These are phyloP conservation scores for Microsporum audouinii DNA, from an alignment of 2,329 filamentous ascomycete genomes.

Conservation along the genomic window DNA sequence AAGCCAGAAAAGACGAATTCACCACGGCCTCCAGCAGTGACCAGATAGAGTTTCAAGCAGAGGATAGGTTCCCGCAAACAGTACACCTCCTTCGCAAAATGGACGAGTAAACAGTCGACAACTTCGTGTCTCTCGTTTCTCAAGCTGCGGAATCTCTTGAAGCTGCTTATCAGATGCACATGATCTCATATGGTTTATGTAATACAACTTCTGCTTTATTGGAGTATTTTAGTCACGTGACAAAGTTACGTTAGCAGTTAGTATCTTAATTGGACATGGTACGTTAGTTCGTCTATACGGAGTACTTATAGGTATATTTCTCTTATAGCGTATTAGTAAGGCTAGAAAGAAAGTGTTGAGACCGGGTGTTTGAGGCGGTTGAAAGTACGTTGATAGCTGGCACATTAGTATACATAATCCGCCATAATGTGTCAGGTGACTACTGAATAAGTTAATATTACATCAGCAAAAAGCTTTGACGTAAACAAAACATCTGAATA, in stretches of 20 bases:
- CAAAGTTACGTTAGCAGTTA: too few relatives aligned
- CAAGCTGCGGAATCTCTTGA: not conserved
- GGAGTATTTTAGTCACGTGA: too few relatives aligned
- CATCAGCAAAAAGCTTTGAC: not conserved
- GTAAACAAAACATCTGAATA: not conserved
- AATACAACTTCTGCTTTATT: not conserved
- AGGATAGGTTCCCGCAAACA: not conserved
- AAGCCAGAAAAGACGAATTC: not conserved
- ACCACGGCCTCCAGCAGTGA: not conserved
- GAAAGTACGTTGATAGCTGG: too few relatives aligned
- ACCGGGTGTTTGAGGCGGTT: too few relatives aligned
- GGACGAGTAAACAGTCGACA: not conserved
- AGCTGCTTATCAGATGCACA: constrained; percentile 3
- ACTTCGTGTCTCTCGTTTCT: not conserved
- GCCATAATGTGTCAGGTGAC: too few relatives aligned
- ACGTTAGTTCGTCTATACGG: too few relatives aligned
- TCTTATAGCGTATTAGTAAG: too few relatives aligned
- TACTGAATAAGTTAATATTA: not conserved
- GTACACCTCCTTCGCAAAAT: not conserved
- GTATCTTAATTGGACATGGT: too few relatives aligned
- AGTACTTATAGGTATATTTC: too few relatives aligned
- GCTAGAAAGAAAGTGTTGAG: too few relatives aligned
- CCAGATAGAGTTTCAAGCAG: not conserved
- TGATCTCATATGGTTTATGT: not conserved
- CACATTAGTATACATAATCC: too few relatives aligned